These are phyloP conservation scores for Sphaerostilbella broomeana DNA, from an alignment of 2,329 filamentous ascomycete species.

Conservation along the genomic window DNA sequence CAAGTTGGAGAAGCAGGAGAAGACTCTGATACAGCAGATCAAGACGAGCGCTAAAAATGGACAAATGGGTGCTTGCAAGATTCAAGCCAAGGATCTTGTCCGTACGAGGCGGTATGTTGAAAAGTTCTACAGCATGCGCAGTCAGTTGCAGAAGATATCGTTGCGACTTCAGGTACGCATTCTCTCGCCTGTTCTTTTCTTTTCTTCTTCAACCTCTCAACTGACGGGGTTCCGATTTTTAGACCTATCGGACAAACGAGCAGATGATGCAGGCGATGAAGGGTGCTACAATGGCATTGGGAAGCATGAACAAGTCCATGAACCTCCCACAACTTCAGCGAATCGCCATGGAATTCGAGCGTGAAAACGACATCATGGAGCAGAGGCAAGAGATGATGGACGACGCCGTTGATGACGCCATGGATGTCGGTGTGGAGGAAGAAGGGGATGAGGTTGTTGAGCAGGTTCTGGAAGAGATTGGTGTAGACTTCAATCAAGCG, in stretches of 20 bases:
- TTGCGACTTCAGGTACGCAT: constrained; percentile 75
- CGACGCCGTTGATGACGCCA: constrained; percentile 94
- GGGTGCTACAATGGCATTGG: constrained; percentile 83
- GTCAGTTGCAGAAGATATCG: constrained; percentile 92
- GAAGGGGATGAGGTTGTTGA: constrained; percentile 96
- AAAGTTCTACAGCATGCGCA: constrained; percentile 98
- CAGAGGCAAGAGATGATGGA: constrained; percentile 99
- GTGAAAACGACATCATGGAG: constrained; percentile 99
- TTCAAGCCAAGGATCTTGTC: constrained; percentile 95
- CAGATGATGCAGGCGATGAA: constrained; percentile 99
- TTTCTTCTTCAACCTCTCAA: no score
- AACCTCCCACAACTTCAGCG: constrained; percentile 91
- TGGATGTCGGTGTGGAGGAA: constrained; percentile 82
- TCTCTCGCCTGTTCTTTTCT: no score
- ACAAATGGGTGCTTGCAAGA: constrained; percentile 97
- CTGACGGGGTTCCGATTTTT: no score
- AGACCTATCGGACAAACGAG: constrained; percentile 97
- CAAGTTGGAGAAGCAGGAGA: constrained; percentile 97
- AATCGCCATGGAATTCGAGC: constrained; percentile 98
- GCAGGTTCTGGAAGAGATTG: constrained; percentile 93
- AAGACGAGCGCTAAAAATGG: constrained; percentile 98
- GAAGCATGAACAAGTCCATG: constrained; percentile 97
- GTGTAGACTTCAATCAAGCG: constrained; percentile 81
- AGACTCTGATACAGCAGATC: constrained; percentile 91
- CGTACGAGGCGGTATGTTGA: constrained; percentile 89